Evolutionary conservation across 352 stramenopile genomes (phyloP).

Genomic region (Blastocystis sp.): DNA sequence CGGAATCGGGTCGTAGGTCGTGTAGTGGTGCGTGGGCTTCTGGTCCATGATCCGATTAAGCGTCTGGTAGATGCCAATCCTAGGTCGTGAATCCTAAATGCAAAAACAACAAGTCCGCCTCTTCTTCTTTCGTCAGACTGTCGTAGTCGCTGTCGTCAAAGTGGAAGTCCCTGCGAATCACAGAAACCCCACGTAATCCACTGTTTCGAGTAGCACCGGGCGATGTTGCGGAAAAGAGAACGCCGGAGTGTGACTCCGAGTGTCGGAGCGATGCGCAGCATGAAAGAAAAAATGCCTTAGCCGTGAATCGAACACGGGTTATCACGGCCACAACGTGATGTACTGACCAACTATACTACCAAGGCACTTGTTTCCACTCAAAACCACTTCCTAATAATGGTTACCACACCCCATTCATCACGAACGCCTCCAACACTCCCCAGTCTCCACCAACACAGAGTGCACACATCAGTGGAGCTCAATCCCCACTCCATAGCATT

Average conservation of each 20-base stretch:
- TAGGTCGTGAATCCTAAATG: background rate
- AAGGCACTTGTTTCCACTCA: background rate
- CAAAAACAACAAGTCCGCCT: background rate
- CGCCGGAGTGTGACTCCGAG: background rate
- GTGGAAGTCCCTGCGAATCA: background rate
- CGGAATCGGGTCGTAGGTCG: constrained; percentile 20
- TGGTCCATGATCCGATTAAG: constrained; percentile 30
- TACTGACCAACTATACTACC: background rate
- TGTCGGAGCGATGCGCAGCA: background rate
- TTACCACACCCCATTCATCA: too few species aligned
- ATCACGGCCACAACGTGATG: background rate
- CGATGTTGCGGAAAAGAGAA: background rate
- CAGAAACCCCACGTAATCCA: background rate
- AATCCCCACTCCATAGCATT: background rate
- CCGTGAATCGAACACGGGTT: background rate
- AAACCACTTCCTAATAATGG: background rate
- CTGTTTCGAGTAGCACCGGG: background rate
- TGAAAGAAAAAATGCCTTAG: constrained; percentile 36
- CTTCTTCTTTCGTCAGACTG: background rate
- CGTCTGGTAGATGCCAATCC: constrained; percentile 9
- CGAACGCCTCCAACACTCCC: background rate
- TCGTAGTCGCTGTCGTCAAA: background rate
- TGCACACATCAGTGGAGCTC: background rate
- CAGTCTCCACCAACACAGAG: background rate
- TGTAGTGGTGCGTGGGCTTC: constrained; percentile 48